Evolutionary conservation across 192 early-diverging fungal species (phyloP), one percentile per base, ranked within the genome.

Genomic region (Gryganskiella cystojenkinii): DNA sequence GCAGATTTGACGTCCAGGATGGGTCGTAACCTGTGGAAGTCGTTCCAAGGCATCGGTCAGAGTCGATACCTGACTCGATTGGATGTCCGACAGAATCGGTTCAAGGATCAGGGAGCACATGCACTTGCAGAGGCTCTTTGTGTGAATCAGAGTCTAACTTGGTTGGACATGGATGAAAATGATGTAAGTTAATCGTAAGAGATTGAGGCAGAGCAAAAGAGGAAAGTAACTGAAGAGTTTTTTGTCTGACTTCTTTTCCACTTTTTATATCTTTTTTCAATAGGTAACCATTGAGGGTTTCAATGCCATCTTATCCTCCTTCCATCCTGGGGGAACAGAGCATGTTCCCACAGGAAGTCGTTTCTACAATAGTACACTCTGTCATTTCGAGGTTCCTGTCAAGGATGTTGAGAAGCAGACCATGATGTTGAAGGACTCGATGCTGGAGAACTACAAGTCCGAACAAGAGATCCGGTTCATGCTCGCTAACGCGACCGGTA

Each of bases 201-300:
- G 24, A 17, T 31, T 13, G 2, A 14, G 8, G 10, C 17, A 4
- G 8, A 2, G 57, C 37, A 24, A 25, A 43, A n/a, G 2, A 24
- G 24, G 49, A 3, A 9, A 20, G 9, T 2, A 22, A 15, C 8
- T 22, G 17, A 51, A 25, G 3, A 30, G 44, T 71, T 37, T n/a
- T 37, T 45, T 44, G 7, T 20, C 10, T 28, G 54, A 8, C 46
- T 22, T 28, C 24, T 19, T 33, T 56, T 0, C 24, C 22, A 28
- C n/a, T n/a, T 20, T 71, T 49, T 47, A 5, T 19, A 25, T 34
- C 7, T 58, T 53, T 34, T n/a, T 30, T 33, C 33, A 37, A n/a
- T 61, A 82, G 83, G 81, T 85, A 25, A 79, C 84, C 2, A 69
- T 81, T 42, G 84, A 85, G 35, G 84, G 84, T 1, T 85, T 72